These are phyloP conservation scores for Sinapis alba DNA, from an alignment of 441 rosid species.

Conservation along the genomic window DNA sequence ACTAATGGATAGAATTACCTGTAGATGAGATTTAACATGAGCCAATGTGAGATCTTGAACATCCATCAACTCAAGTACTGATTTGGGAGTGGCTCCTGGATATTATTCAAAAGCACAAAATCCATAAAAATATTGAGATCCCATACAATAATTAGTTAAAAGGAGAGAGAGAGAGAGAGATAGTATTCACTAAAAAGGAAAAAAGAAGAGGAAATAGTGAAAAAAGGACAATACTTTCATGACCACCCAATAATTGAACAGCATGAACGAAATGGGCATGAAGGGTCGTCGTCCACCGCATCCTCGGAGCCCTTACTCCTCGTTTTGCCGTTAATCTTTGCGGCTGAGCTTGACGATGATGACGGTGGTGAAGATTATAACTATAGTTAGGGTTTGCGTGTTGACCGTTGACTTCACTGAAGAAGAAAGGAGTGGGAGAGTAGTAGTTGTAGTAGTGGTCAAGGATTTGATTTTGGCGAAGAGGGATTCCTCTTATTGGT, in stretches of 20 bases:
- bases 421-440: constrained; percentile 43
- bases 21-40: constrained; percentile 97
- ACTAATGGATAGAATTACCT: constrained; percentile 54
- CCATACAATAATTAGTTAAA: constrained; percentile 10
- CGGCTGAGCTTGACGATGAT: constrained; percentile 38
- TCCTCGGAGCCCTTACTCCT: constrained; percentile 96
- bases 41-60: constrained; percentile 99
- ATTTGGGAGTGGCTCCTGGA: constrained; percentile 96
- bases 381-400: constrained; percentile 38
- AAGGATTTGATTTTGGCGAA: constrained; percentile 57
- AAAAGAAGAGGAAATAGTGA: constrained; percentile 12
- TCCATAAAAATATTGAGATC: constrained; percentile 6
- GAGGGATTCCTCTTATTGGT: constrained; percentile 89
- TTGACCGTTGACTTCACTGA: constrained; percentile 39
- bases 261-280: constrained; percentile 98
- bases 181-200: background rate
- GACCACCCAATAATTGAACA: constrained; percentile 97
- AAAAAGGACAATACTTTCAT: constrained; percentile 75
- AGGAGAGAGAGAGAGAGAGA: constrained; percentile 4
- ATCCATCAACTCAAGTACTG: constrained; percentile 99
- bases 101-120: constrained; percentile 28
- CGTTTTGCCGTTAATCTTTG: constrained; percentile 79
- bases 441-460: constrained; percentile 41
- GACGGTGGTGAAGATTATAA: constrained; percentile 28
- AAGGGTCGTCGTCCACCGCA: constrained; percentile 98